Evolutionary conservation across 305 asterid species (phyloP).

Genomic region (Solanum aculeatissimum): DNA sequence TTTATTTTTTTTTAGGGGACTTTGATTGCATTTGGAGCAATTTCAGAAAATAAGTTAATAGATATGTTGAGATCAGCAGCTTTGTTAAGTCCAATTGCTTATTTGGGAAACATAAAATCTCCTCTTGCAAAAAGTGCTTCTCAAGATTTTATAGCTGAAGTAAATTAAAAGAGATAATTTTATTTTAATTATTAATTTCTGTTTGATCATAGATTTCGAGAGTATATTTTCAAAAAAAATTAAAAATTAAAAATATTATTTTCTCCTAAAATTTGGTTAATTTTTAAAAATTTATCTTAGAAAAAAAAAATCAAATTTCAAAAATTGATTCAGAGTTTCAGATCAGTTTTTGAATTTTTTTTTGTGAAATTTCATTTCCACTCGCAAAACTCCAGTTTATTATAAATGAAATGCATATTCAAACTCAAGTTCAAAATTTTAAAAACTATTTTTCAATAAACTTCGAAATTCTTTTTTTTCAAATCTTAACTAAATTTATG

Average conservation of each 20-base stretch:
- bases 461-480: not conserved
- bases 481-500: not conserved
- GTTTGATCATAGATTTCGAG: not conserved
- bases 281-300: not conserved
- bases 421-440: not conserved
- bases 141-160: constrained; percentile 46
- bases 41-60: constrained; percentile 34
- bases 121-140: constrained; percentile 48
- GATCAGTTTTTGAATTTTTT: not conserved
- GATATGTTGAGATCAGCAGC: constrained; percentile 54
- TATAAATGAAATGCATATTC: not conserved
- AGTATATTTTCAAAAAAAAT: not conserved
- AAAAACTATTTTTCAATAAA: not conserved
- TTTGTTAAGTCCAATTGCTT: constrained; percentile 61
- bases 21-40: constrained; percentile 63
- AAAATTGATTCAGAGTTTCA: not conserved
- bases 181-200: not conserved
- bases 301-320: not conserved
- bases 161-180: not conserved
- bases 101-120: constrained; percentile 51
- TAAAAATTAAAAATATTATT: no score
- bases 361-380: not conserved
- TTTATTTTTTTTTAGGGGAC: constrained; percentile 37
- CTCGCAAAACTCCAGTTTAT: not conserved
- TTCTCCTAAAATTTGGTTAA: no score